phyloP scores from a whole-genome alignment of 2,329 filamentous ascomycete genomes.

The Fusarium gaditjirri region DNA sequence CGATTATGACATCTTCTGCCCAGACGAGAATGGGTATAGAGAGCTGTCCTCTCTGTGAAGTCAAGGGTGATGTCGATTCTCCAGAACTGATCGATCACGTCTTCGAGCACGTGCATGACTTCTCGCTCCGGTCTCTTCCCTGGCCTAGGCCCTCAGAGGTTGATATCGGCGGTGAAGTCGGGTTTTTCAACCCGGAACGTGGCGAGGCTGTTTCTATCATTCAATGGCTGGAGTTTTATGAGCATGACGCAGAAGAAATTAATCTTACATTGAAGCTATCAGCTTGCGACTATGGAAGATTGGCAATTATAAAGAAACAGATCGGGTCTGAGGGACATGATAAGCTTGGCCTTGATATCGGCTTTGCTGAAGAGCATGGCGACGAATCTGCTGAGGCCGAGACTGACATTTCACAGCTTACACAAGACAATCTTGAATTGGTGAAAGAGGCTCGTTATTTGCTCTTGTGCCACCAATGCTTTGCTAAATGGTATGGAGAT shows the following conservation, averaged over 20 bases:
- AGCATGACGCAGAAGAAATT: rapidly evolving
- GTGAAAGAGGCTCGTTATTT: not conserved
- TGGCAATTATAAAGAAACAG: rapidly evolving
- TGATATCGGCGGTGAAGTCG: not conserved
- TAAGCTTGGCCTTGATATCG: rapidly evolving
- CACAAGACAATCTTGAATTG: rapidly evolving
- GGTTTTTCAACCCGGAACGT: rapidly evolving
- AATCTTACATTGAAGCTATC: not conserved
- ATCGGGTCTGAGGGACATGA: rapidly evolving
- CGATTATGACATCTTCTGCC: rapidly evolving
- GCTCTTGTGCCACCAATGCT: not conserved
- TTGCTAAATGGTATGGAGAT: not conserved
- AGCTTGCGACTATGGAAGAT: rapidly evolving
- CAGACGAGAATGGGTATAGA: not conserved
- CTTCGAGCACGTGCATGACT: rapidly evolving
- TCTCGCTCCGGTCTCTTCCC: not conserved
- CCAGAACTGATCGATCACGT: not conserved
- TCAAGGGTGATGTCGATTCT: rapidly evolving
- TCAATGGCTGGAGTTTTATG: rapidly evolving
- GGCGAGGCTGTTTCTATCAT: rapidly evolving
- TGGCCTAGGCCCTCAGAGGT: not conserved
- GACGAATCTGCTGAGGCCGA: not conserved
- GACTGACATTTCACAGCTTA: rapidly evolving
- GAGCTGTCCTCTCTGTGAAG: not conserved
- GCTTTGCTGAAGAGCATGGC: not conserved